Evolutionary conservation across 2,329 filamentous ascomycete species (phyloP), one percentile per base, ranked within the genome.

Genomic region (Paecilomyces formosus): DNA sequence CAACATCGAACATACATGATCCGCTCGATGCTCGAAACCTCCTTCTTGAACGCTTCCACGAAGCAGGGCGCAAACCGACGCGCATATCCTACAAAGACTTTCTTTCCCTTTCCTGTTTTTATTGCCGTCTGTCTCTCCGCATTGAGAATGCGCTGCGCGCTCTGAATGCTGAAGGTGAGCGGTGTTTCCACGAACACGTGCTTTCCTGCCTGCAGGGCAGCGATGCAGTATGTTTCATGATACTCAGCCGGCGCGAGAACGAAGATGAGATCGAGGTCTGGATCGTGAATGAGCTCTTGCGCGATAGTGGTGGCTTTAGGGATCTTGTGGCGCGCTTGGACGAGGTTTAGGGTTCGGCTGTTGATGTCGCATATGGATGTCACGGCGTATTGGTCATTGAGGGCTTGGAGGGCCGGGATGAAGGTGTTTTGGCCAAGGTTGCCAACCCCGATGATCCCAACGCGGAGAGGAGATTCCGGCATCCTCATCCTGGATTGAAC

Each of bases 131-230:
- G 63, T 18, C 70, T 68, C 65, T 85, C 80, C 0, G 83, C 83
- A 0, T 72, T 77, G 30, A 80, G 70, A 22, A 88, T 79, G 0
- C 71, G 66, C 26, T 79, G 69, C 0, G 79, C 71, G 53, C 79
- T 78, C 1, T 72, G 74, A 21, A 80, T 68, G 24, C 74, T 80
- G 3, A 86, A 65, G 0, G 82, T 76, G 1, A 84, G 64, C 0
- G 85, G 85, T 58, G 86, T 85, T 66, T 88, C 84, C 3, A 87
- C 72, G 59, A 88, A 76, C 11, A 81, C 79, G 61, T 81, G 73
- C 66, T 88, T 88, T 56, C 79, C 76, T 15, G 79, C 69, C 56
- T 79, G 61, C 1, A 88, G 72, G 0, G 83, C 82, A 0, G 78
- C 64, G 26, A 85, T 72, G 2, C 76, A 78, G 58, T 84, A 79